Base-by-base conservation (phyloP, 768 basidiomycete species). In the Tephrocybe sp. region DNA sequence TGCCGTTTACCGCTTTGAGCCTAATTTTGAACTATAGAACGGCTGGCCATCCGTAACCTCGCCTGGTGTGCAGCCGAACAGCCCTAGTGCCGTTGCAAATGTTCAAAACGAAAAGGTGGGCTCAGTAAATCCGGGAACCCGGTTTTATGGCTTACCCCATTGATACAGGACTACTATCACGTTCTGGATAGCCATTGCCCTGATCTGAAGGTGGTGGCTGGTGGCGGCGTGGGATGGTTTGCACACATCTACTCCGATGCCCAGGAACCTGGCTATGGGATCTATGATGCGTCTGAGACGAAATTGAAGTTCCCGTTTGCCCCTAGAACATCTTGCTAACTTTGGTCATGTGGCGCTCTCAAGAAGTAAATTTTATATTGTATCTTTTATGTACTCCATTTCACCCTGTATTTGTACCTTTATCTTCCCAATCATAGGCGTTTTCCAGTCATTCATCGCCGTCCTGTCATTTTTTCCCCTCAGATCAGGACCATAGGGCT, bases 201-300 rank as follows among this genome's bases (percentile, higher is more conserved):
- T 9, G 73, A 81, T 57, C 72, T 90, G 59, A 90, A 90, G 66
- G 59, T 54, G 0, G 77, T 78, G 21, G 60, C 67, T 13, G 77
- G 77, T 2, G 86, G 86, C 18, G 86, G 86, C 19, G 69, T 89
- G 28, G 86, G 88, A 9, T 91, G 88, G 89, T 91, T 91, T 57
- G 86, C 85, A 22, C 89, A 90, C 61, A 83, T 89, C 46, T 89
- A 89, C 59, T 81, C 82, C 1, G 89, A 89, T 59, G 51, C 65
- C 52, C 76, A 81, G 57, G 76, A 78, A 58, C 81, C 83, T 15
- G 87, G 87, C 9, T 90, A 90, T 58, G 88, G 87, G 5, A 78
- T 89, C 44, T 85, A 84, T 58, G 65, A 75, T 26, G 53, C 34
- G 0, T 64, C 69, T 25, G 80, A 81, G 18, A 59, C 62, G 13